Conservation (phyloP, 306 rosid genomes). For the Quercus bicolor region DNA sequence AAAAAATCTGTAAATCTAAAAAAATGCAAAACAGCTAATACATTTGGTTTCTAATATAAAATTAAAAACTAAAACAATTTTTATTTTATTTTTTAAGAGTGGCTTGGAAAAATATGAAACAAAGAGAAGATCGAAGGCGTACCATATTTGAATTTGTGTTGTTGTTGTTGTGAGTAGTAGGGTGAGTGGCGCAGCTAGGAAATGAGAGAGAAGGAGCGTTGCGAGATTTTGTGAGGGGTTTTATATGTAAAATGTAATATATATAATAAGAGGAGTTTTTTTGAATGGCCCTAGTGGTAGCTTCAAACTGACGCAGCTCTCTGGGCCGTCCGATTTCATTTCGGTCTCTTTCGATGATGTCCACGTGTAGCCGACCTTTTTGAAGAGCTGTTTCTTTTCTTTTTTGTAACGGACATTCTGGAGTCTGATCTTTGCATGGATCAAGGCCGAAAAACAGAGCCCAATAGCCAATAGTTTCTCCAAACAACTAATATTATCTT, state of each 20-base stretch:
- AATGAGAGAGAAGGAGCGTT: background rate
- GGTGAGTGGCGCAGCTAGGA: conserved; percentile 5
- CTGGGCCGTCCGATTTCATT: conserved; percentile 37
- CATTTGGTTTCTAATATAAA: background rate
- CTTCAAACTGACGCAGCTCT: conserved; percentile 38
- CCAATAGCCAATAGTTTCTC: no score
- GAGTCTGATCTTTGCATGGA: no score
- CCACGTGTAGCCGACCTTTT: background rate
- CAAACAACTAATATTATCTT: no score
- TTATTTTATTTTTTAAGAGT: no score
- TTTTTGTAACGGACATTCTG: no score
- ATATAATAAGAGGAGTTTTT: background rate
- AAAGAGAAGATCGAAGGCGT: background rate
- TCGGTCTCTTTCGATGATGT: background rate
- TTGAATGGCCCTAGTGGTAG: conserved; percentile 31
- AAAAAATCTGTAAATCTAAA: background rate
- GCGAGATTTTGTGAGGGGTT: background rate
- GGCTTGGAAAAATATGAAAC: no score
- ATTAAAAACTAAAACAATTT: no score
- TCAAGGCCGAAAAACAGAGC: no score
- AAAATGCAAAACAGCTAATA: background rate
- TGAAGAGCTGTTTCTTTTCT: no score
- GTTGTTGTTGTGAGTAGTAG: no score
- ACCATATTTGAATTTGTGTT: conserved; percentile 23
- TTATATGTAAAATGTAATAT: conserved; percentile 1